These are phyloP conservation scores for Tylopilus sp. DNA, from an alignment of 1,284 basidiomycete genomes.

Conservation along the genomic window DNA sequence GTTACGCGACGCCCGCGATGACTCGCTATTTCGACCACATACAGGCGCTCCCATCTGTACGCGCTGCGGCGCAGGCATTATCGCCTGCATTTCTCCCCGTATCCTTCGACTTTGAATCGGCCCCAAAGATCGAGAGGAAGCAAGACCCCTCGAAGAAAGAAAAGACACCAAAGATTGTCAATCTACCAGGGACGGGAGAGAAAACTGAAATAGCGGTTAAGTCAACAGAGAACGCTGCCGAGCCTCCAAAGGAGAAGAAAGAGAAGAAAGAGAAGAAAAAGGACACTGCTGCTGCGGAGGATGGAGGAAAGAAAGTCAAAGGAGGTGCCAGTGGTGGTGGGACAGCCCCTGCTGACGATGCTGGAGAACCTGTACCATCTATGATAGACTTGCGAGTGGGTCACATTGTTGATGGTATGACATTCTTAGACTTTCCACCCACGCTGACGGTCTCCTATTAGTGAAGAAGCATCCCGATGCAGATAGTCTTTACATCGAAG, in stretches of 20 bases:
- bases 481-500: slow-evolving; percentile 87
- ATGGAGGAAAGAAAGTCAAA: slow-evolving; percentile 45
- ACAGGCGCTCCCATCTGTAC: slow-evolving; percentile 64
- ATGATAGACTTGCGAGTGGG: slow-evolving; percentile 95
- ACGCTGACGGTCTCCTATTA: slow-evolving; percentile 31
- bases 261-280: slow-evolving; percentile 48
- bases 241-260: slow-evolving; percentile 40
- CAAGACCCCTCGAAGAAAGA: slow-evolving; percentile 74
- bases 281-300: slow-evolving; percentile 43
- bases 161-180: slow-evolving; percentile 54
- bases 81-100: slow-evolving; percentile 59
- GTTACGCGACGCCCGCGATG: slow-evolving; percentile 73
- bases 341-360: slow-evolving; percentile 52
- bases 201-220: slow-evolving; percentile 27
- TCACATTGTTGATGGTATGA: slow-evolving; percentile 80
- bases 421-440: neutral
- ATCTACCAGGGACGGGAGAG: slow-evolving; percentile 29
- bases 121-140: slow-evolving; percentile 71
- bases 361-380: slow-evolving; percentile 76
- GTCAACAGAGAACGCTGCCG: slow-evolving; percentile 30
- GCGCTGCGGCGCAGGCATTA: slow-evolving; percentile 48
- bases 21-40: slow-evolving; percentile 93
- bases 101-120: slow-evolving; percentile 67
- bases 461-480: slow-evolving; percentile 94
- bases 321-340: slow-evolving; percentile 31